Percentiles rank a stretch among this genome's conserved stretches.
Conservation (phyloP, 768 basidiomycete genomes). For the Pleurotus salmoneostramineus region DNA sequence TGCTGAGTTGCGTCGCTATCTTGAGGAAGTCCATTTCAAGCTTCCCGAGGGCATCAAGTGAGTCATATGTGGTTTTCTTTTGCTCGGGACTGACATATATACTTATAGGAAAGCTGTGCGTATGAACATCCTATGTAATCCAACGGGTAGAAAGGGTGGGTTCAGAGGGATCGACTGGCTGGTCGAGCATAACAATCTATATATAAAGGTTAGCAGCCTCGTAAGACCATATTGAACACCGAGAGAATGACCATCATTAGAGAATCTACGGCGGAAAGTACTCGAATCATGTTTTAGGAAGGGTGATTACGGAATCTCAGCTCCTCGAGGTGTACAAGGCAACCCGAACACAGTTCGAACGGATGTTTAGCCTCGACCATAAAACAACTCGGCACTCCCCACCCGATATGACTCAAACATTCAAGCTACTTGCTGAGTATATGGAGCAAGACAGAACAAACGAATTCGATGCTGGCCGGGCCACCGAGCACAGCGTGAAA, state of each 20-base stretch:
- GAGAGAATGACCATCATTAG: neutral
- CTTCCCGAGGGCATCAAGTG: slow-evolving; percentile 13
- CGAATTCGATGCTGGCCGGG: neutral
- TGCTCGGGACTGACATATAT: too few relatives aligned
- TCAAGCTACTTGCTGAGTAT: neutral
- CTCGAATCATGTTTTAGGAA: slow-evolving; percentile 16
- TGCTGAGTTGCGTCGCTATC: slow-evolving; percentile 13
- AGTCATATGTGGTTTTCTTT: too few relatives aligned
- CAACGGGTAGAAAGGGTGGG: slow-evolving; percentile 17
- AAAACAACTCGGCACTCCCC: neutral
- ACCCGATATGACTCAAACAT: neutral
- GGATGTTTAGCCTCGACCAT: neutral
- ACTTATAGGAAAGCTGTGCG: slow-evolving; percentile 12
- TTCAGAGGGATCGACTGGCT: slow-evolving; percentile 27
- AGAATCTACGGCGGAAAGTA: slow-evolving; percentile 13
- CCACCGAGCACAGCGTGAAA: neutral
- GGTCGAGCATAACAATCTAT: slow-evolving; percentile 26
- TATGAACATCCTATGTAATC: slow-evolving; percentile 21
- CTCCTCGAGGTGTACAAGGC: slow-evolving; percentile 14
- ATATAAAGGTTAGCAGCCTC: slow-evolving; percentile 20
- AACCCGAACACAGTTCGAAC: neutral
- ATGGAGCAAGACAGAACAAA: neutral
- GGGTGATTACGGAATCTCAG: slow-evolving; percentile 15
- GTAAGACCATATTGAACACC: neutral
- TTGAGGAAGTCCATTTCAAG: slow-evolving; percentile 10